Evolutionary conservation across 129 eudicot genomes (phyloP).

Genomic region (Kitagawia praeruptora): DNA sequence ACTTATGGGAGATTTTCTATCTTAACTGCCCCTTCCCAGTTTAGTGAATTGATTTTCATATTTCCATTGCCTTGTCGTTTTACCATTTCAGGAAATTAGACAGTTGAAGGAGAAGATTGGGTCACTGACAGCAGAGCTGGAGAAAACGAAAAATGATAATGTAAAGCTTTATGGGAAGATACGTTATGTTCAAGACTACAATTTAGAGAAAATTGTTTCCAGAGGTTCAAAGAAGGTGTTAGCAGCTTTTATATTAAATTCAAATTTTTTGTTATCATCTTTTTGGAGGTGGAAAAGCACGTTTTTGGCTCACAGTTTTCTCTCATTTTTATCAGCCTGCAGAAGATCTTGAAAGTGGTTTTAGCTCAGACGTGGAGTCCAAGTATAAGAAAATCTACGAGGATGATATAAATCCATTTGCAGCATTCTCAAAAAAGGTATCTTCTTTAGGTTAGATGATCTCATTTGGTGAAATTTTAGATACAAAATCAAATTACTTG

Average conservation of each 20-base stretch:
- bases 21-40: not conserved
- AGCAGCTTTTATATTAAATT: slow-evolving; percentile 1
- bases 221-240: slow-evolving; percentile 88
- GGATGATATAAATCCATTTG: slow-evolving; percentile 97
- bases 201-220: slow-evolving; percentile 80
- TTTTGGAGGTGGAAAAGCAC: not conserved
- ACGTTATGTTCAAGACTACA: slow-evolving; percentile 93
- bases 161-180: slow-evolving; percentile 95
- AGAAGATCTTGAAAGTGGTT: slow-evolving; percentile 93
- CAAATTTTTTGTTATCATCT: not conserved
- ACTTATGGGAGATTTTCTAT: not conserved
- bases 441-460: not conserved
- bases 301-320: slow-evolving; percentile 14
- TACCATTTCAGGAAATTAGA: slow-evolving; percentile 64
- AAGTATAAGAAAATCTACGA: slow-evolving; percentile 97
- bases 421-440: slow-evolving; percentile 98
- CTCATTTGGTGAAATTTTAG: not conserved
- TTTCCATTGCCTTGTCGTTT: not conserved
- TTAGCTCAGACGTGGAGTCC: slow-evolving; percentile 93
- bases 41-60: not conserved
- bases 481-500: not conserved
- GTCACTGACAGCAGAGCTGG: slow-evolving; percentile 67
- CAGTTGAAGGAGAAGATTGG: slow-evolving; percentile 88
- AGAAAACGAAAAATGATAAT: slow-evolving; percentile 89
- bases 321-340: slow-evolving; percentile 46